Evolutionary conservation across 1,284 basidiomycete species (phyloP).

Genomic region (Jaminaea rosea): DNA sequence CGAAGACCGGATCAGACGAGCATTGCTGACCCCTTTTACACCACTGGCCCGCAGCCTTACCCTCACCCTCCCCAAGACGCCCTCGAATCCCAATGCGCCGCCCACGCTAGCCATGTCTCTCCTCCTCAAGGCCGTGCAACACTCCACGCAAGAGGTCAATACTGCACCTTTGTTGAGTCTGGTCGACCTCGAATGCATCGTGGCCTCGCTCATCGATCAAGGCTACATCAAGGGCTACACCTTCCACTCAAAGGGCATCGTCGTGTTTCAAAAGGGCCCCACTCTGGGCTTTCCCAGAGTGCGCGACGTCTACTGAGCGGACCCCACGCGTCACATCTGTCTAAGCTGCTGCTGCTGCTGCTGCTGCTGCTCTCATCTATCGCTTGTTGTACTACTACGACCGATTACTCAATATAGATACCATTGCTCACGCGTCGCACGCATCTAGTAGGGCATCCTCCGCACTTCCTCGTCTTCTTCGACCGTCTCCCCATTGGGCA

Average conservation of each 20-base stretch:
- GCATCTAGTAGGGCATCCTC: background rate
- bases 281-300: background rate
- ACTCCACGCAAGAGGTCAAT: background rate
- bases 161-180: background rate
- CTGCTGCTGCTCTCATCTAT: no score
- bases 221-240: conserved; percentile 50
- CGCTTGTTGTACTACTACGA: no score
- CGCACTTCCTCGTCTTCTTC: no score
- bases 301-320: background rate
- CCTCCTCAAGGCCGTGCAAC: background rate
- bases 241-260: conserved; percentile 21
- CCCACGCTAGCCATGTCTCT: background rate
- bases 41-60: no score
- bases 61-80: background rate
- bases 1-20: no score
- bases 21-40: no score
- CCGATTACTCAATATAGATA: no score
- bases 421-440: no score
- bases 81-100: background rate
- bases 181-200: conserved; percentile 48
- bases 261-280: background rate
- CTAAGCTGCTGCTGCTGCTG: no score
- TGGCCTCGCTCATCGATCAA: conserved; percentile 48
- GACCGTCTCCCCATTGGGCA: background rate
- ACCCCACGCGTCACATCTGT: no score